These are phyloP conservation scores for Gymnopilus junonius DNA, from an alignment of 768 basidiomycete genomes.

Conservation along the genomic window DNA sequence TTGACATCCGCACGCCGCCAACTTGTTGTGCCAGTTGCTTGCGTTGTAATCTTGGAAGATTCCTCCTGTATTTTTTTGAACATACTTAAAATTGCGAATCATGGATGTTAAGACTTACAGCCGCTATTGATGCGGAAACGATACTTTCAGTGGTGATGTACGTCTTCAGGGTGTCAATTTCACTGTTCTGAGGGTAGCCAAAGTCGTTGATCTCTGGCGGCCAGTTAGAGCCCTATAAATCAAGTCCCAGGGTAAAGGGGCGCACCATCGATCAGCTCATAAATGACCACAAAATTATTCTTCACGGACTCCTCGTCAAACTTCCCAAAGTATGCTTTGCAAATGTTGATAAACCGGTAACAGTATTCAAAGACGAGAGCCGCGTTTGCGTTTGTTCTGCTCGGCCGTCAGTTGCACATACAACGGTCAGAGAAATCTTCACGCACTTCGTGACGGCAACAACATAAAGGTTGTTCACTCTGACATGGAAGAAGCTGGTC, in stretches of 20 bases:
- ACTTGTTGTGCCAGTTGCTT: slow-evolving; percentile 95
- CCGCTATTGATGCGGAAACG: slow-evolving; percentile 81
- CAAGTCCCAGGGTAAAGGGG: background rate
- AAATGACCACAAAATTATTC: slow-evolving; percentile 99
- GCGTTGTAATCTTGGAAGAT: slow-evolving; percentile 94
- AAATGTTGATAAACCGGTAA: slow-evolving; percentile 95
- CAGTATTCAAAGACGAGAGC: slow-evolving; percentile 98
- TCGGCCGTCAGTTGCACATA: background rate
- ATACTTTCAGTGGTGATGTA: slow-evolving; percentile 99
- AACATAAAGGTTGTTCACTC: slow-evolving; percentile 94
- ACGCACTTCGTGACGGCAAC: slow-evolving; percentile 92
- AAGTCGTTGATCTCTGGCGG: slow-evolving; percentile 90
- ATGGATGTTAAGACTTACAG: slow-evolving; percentile 49
- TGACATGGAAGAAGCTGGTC: slow-evolving; percentile 98
- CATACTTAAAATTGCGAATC: background rate
- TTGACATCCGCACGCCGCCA: slow-evolving; percentile 97
- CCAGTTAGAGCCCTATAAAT: background rate
- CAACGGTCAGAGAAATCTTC: background rate
- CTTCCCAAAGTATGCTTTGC: slow-evolving; percentile 96
- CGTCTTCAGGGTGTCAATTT: slow-evolving; percentile 95
- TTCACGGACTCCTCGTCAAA: slow-evolving; percentile 98
- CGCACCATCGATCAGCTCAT: slow-evolving; percentile 96
- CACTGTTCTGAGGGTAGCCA: slow-evolving; percentile 99
- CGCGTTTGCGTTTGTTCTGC: slow-evolving; percentile 93
- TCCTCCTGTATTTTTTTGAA: slow-evolving; percentile 70